Evolutionary conservation across 164 flowering plant species (phyloP), one percentile per base, ranked within the genome.

Genomic region (Litsea cubeba): DNA sequence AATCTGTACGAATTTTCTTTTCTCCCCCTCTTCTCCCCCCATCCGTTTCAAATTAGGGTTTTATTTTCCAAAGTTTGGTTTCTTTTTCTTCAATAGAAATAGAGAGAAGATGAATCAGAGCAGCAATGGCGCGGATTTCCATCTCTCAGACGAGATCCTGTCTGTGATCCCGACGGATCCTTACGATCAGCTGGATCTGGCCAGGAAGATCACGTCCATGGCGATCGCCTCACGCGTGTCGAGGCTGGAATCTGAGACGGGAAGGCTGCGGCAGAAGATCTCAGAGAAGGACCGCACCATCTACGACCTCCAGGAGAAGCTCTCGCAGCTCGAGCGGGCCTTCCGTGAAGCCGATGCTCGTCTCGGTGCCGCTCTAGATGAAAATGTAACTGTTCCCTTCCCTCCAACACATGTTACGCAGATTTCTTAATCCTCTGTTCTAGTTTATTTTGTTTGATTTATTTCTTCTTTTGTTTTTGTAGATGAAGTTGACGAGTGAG

Each of bases 191-290:
- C 88, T 94, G 69, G 98, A 94, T 82, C 88, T 94, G 76, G 98
- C 97, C 0, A 76, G 98, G 60, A 94, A 94, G 85, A 89, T 94
- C 46, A 94, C 98, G 15, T 92, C 98, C 50, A 84, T 94, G 95
- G 97, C 97, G 5, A 90, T 94, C 25, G 97, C 97, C 8, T 91
- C 98, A 62, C 90, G 98, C 65, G 97, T 94, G 12, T 85, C 97
- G n/a, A 90, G 86, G 62, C 90, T 92, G 26, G 98, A 94, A 81
- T 40, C 88, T 5, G 97, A 94, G 76, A 57, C 78, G 22, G 82
- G 80, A 0, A 77, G 83, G 23, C 77, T 92, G 83, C 57, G 82
- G 71, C 89, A 84, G 79, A 87, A 81, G 78, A 63, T 91, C 14
- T 10, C 73, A 12, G 98, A 94, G 62, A 92, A 91, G 83, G 98